Conservation (phyloP, 768 basidiomycete species). For the Obba rivulosa region DNA sequence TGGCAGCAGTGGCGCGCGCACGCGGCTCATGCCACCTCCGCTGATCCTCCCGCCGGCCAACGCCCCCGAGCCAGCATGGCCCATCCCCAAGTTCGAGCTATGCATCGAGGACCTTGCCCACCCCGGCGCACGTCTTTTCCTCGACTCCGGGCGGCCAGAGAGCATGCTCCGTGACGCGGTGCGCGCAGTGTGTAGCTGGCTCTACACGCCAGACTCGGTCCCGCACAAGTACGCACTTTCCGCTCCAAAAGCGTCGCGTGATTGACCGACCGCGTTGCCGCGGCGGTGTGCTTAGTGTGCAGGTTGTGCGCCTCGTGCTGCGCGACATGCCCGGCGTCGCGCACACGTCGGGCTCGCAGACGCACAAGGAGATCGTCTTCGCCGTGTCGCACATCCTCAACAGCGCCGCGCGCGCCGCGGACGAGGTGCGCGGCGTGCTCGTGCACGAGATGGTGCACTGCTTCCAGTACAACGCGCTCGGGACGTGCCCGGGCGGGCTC, state of each 20-base stretch:
- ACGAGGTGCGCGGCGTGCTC: slow-evolving; percentile 70
- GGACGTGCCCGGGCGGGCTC: slow-evolving; percentile 60
- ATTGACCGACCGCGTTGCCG: too few relatives aligned
- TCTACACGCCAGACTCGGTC: slow-evolving; percentile 40
- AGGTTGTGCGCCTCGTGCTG: slow-evolving; percentile 52
- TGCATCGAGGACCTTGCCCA: slow-evolving; percentile 56
- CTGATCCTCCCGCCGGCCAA: not conserved
- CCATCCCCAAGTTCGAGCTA: slow-evolving; percentile 50
- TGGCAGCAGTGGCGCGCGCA: too few relatives aligned
- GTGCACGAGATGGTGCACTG: slow-evolving; percentile 78
- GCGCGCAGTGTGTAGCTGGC: slow-evolving; percentile 32
- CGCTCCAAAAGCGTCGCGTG: not conserved
- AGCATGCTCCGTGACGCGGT: slow-evolving; percentile 33
- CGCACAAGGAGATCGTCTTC: slow-evolving; percentile 71
- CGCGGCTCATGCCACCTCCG: slow-evolving; percentile 19
- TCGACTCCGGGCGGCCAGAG: slow-evolving; percentile 42
- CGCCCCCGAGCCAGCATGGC: slow-evolving; percentile 29
- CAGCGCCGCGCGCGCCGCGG: slow-evolving; percentile 33
- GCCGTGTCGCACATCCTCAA: slow-evolving; percentile 59
- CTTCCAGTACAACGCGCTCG: slow-evolving; percentile 62
- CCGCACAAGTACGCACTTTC: slow-evolving; percentile 40
- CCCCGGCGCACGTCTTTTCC: slow-evolving; percentile 52
- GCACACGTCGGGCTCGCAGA: slow-evolving; percentile 49
- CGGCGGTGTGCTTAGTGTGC: too few relatives aligned
- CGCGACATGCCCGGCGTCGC: slow-evolving; percentile 66